Evolutionary conservation across 495 filamentous ascomycete species (phyloP), one percentile per base, ranked within the genome.

Genomic region (Hamigera avellanea): DNA sequence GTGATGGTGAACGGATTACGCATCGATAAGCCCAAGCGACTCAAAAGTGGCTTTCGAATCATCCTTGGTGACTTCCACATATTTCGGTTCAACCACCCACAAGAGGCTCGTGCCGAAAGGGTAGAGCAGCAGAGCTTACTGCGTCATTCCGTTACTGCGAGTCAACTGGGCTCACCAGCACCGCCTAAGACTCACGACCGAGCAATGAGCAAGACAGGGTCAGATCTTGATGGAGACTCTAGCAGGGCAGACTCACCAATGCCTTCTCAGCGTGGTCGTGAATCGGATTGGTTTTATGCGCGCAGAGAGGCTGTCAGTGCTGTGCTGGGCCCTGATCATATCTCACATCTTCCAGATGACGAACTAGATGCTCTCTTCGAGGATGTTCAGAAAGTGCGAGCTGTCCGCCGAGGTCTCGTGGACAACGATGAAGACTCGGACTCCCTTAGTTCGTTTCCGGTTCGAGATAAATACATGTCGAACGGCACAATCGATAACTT

Each of bases 21-120:
- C 14, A 79, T 95, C 18, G 72, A 84, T 23, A 83, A 84, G 47
- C 78, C 86, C 8, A 87, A 77, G 39, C 73, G 86, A 35, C 65
- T 99, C 27, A 78, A 85, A 45, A 95, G 87, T 59, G 91, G 91
- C 21, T 91, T 83, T 57, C 81, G 91, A 18, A 83, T 99, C 29
- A 99, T 99, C 32, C 64, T 99, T 8, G 91, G 93, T 12, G 91
- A 99, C 57, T 99, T 99, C 50, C 91, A 99, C 53, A 99, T 99
- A 37, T 99, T 96, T 59, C 73, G 91, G 39, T 99, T 99, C 66
- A 99, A 99, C 46, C 86, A 99, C 53, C 91, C 91, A 1, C 79
- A 93, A 65, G 91, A 99, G 61, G 91, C 93, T 25, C 76, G 85
- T 10, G 87, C 86, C 6, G 91, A 99, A 57, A 67, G 93, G 36